Conservation (phyloP, 176 grass and related monocot genomes). For the Juncus inflexus region DNA sequence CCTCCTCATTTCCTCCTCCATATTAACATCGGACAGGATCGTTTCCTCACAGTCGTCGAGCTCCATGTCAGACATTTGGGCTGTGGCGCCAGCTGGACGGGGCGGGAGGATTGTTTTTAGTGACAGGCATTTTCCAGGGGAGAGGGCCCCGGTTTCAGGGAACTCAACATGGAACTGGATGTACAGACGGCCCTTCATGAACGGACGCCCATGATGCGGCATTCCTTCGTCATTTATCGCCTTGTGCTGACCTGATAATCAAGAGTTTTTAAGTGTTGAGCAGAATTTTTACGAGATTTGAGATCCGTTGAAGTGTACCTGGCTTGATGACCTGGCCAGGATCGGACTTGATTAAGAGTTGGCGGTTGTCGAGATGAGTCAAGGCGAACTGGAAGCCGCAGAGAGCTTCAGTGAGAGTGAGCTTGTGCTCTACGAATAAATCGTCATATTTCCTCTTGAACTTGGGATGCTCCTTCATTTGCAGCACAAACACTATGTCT, state of each 20-base stretch:
- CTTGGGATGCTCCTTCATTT: constrained; percentile 87
- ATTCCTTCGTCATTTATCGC: constrained; percentile 94
- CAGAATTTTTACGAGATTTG: background rate
- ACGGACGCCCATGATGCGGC: constrained; percentile 78
- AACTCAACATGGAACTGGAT: constrained; percentile 84
- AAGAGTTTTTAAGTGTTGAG: background rate
- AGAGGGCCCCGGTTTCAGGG: constrained; percentile 49
- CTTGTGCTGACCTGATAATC: constrained; percentile 59
- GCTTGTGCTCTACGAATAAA: constrained; percentile 62
- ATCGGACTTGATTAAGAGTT: constrained; percentile 83
- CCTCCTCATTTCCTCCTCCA: constrained; percentile 87
- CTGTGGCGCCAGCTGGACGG: constrained; percentile 22
- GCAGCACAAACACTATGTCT: constrained; percentile 88
- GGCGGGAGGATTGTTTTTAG: constrained; percentile 62
- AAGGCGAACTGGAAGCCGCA: constrained; percentile 92
- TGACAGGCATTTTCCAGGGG: constrained; percentile 40
- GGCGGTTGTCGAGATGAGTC: constrained; percentile 77
- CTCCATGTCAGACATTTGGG: constrained; percentile 47
- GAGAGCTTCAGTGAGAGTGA: constrained; percentile 79
- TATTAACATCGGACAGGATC: constrained; percentile 71
- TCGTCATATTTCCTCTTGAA: constrained; percentile 90
- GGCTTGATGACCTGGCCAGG: constrained; percentile 89
- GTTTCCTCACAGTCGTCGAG: constrained; percentile 82
- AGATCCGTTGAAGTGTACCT: constrained; percentile 11
- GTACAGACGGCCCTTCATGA: constrained; percentile 85